Evolutionary conservation across 2,329 filamentous ascomycete genomes (phyloP), one percentile per base, ranked within the genome.

Genomic region (Fusarium sp.): DNA sequence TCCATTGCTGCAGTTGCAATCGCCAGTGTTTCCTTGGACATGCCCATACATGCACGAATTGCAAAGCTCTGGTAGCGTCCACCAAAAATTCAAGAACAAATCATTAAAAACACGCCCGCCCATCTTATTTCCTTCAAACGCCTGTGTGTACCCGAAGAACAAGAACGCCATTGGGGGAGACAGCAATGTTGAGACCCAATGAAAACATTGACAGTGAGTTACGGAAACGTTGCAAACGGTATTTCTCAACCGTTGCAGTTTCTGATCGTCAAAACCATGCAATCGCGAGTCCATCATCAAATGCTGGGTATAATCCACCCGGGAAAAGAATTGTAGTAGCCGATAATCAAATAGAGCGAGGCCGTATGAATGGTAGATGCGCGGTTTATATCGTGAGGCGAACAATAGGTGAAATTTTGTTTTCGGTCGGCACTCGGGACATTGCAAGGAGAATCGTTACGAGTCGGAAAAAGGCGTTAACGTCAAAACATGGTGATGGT

Each of bases 351-450:
- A 65, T 30, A 57, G 27, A 61, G 47, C 52, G 64, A 59, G 72
- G 72, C 72, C 72, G 72, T 72, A 49, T 63, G 69, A 46, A 53
- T 69, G 43, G 44, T 62, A 63, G 66, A 68, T 58, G 62, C 55
- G 57, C 45, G 55, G 58, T 67, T 55, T 69, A 73, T 70, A 64
- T 75, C 67, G 62, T 71, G 43, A 72, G 46, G 54, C n/a, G 41
- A 46, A 60, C 41, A 53, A n/a, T 53, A 51, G 40, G 56, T 57
- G 53, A 51, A 41, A 53, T 38, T 41, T 53, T 53, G 38, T 63
- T 64, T 64, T 53, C 34, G 24, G 25, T 43, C 41, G 53, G 30
- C 52, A 48, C 43, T 70, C 48, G 62, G 32, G 60, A 43, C 56
- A 48, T 55, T 58, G 55, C 24, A 70, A 55, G 34, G 64, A 55